phyloP scores from a whole-genome alignment of 805 yeast species.

The Starmerella bacillaris region DNA sequence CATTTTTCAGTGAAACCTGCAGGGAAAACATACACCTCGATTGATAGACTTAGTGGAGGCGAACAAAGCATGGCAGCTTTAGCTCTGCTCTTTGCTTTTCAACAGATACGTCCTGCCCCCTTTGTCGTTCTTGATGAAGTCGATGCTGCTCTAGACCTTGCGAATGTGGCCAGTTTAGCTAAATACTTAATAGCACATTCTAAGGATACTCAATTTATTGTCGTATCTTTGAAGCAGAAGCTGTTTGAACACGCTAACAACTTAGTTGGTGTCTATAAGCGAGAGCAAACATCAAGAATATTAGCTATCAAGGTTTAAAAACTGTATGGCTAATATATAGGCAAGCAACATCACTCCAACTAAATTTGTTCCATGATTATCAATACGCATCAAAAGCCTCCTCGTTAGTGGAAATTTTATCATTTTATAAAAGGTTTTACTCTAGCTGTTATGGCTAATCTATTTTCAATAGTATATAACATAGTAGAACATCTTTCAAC shows the following conservation, averaged over 20 bases:
- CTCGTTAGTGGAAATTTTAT: no score
- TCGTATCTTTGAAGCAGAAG: constrained; percentile 73
- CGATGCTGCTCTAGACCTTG: constrained; percentile 91
- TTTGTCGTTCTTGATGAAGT: constrained; percentile 91
- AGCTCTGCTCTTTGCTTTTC: constrained; percentile 79
- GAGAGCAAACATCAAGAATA: no score
- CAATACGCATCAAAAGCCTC: no score
- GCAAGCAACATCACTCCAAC: no score
- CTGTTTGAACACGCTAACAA: constrained; percentile 80
- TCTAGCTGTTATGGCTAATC: no score
- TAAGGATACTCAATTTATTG: constrained; percentile 63
- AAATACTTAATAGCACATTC: constrained; percentile 44
- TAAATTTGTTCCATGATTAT: no score
- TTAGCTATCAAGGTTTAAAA: no score
- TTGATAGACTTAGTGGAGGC: constrained; percentile 88
- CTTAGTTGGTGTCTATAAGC: constrained; percentile 78
- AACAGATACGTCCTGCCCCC: constrained; percentile 82
- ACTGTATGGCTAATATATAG: no score
- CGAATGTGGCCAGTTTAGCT: constrained; percentile 76
- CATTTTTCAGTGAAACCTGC: constrained; percentile 95
- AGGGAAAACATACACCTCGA: constrained; percentile 75
- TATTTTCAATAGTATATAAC: no score
- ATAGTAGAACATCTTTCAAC: no score
- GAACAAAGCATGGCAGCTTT: constrained; percentile 93
- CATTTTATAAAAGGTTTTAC: no score